A percentile compares a stretch with the other conserved stretches of the same genome.
Conservation (phyloP, 2,329 filamentous ascomycete species). For the Gliomastix tumulicola region DNA sequence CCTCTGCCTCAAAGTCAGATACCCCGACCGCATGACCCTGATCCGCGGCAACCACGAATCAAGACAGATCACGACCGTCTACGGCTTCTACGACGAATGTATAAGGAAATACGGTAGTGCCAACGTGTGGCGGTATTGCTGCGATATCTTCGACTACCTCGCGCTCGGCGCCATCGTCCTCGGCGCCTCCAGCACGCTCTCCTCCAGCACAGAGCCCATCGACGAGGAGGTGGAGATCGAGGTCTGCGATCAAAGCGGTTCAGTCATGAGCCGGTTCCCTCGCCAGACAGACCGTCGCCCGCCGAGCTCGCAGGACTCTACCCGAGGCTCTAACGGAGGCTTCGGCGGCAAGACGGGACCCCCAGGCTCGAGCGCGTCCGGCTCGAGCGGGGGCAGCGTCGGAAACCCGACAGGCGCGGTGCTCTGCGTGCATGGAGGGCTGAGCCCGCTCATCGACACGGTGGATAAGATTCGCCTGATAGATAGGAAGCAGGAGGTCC, state of each 20-base stretch:
- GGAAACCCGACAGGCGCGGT: slow-evolving; percentile 75
- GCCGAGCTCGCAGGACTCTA: slow-evolving; percentile 11
- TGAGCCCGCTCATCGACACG: slow-evolving; percentile 84
- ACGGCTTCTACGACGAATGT: slow-evolving; percentile 98
- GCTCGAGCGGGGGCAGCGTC: slow-evolving; percentile 54
- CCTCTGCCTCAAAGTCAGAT: slow-evolving; percentile 92
- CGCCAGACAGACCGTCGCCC: slow-evolving; percentile 27
- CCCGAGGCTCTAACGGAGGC: slow-evolving; percentile 12
- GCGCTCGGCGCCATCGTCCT: slow-evolving; percentile 84
- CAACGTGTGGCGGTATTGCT: slow-evolving; percentile 96
- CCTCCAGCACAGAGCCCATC: slow-evolving; percentile 36
- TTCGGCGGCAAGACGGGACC: slow-evolving; percentile 48
- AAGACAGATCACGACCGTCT: slow-evolving; percentile 92
- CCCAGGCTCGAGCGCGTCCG: slow-evolving; percentile 73
- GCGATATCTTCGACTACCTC: slow-evolving; percentile 96
- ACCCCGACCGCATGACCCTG: slow-evolving; percentile 93
- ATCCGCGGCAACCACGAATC: slow-evolving; percentile 96
- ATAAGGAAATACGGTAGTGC: slow-evolving; percentile 92
- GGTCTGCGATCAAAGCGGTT: slow-evolving; percentile 77
- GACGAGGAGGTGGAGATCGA: slow-evolving; percentile 85
- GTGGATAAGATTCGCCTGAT: slow-evolving; percentile 94
- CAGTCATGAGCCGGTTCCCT: slow-evolving; percentile 67
- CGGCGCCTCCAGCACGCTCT: slow-evolving; percentile 67
- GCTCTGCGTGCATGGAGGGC: slow-evolving; percentile 89
- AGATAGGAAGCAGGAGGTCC: slow-evolving; percentile 96